Percentiles rank a stretch among this genome's conserved stretches.
Evolutionary conservation across 441 rosid genomes (phyloP).

Genomic region (Populus hybrid): DNA sequence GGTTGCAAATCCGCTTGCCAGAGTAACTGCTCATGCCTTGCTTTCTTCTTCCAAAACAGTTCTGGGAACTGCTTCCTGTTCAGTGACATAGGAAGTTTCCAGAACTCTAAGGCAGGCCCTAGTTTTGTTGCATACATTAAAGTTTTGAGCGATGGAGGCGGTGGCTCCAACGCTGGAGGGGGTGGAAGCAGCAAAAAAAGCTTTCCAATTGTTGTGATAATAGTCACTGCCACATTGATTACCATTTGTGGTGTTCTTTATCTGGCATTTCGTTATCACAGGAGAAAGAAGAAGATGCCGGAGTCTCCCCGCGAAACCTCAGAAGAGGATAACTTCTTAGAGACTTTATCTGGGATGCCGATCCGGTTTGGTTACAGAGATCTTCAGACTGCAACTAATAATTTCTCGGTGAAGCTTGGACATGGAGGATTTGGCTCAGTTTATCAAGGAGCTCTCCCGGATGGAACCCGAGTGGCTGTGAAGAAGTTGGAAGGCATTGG

Average conservation of each 20-base stretch:
- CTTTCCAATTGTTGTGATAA: slow-evolving; percentile 50
- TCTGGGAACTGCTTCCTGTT: slow-evolving; percentile 75
- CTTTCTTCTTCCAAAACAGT: slow-evolving; percentile 66
- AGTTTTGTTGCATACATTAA: slow-evolving; percentile 53
- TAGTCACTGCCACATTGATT: slow-evolving; percentile 45
- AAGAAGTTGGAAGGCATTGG: slow-evolving; percentile 93
- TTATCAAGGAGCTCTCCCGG: slow-evolving; percentile 70
- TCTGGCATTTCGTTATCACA: slow-evolving; percentile 42
- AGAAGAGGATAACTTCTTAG: slow-evolving; percentile 79
- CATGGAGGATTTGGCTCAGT: slow-evolving; percentile 97
- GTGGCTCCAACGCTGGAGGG: slow-evolving; percentile 17
- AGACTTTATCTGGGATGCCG: slow-evolving; percentile 74
- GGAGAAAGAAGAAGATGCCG: slow-evolving; percentile 31
- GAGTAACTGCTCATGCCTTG: slow-evolving; percentile 72
- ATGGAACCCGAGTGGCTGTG: slow-evolving; percentile 77
- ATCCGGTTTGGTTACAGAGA: slow-evolving; percentile 66
- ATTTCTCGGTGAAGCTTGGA: slow-evolving; percentile 78
- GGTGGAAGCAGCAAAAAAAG: slow-evolving; percentile 31
- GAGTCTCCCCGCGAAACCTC: slow-evolving; percentile 46
- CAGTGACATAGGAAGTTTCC: slow-evolving; percentile 66
- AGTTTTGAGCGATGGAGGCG: slow-evolving; percentile 30
- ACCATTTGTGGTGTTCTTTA: slow-evolving; percentile 48
- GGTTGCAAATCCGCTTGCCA: slow-evolving; percentile 68
- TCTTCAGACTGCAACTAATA: slow-evolving; percentile 72
- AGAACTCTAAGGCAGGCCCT: slow-evolving; percentile 32